phyloP scores from a whole-genome alignment of 495 filamentous ascomycete species.

The Poronia punctata region DNA sequence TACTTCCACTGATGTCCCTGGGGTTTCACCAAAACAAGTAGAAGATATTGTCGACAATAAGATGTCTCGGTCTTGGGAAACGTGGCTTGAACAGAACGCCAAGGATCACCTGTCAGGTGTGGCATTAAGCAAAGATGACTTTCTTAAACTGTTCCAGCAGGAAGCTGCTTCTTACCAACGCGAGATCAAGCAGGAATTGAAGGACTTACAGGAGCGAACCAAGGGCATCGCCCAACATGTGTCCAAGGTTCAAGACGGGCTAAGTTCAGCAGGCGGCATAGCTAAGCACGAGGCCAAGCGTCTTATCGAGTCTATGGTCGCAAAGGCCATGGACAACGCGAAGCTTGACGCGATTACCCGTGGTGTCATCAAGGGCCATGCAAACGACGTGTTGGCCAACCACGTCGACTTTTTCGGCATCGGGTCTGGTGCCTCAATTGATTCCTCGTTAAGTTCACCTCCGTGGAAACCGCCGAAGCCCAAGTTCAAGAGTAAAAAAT shows the following conservation, averaged over 20 bases:
- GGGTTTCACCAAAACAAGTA: slow-evolving; percentile 6
- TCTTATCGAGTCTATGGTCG: slow-evolving; percentile 22
- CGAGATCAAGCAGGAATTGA: slow-evolving; percentile 21
- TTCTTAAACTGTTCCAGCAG: slow-evolving; percentile 17
- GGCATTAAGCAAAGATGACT: slow-evolving; percentile 25
- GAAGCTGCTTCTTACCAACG: slow-evolving; percentile 13
- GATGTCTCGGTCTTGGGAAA: slow-evolving; percentile 24
- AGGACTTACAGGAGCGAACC: slow-evolving; percentile 15
- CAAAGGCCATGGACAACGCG: slow-evolving; percentile 25
- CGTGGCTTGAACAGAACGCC: slow-evolving; percentile 31
- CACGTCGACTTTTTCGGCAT: slow-evolving; percentile 36
- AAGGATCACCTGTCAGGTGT: slow-evolving; percentile 18
- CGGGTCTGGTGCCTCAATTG: slow-evolving; percentile 30
- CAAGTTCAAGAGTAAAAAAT: slow-evolving; percentile 14
- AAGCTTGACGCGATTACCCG: slow-evolving; percentile 29
- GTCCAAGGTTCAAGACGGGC: slow-evolving; percentile 3
- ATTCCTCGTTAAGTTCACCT: slow-evolving; percentile 21
- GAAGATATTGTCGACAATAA: slow-evolving; percentile 12
- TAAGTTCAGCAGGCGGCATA: not conserved
- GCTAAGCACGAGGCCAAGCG: slow-evolving; percentile 20
- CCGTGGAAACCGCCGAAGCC: slow-evolving; percentile 14
- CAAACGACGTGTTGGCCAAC: slow-evolving; percentile 23
- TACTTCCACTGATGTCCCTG: not conserved
- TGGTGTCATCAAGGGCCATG: slow-evolving; percentile 19
- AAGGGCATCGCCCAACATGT: slow-evolving; percentile 5